Percentiles rank a stretch among this genome's conserved stretches.
Evolutionary conservation across 2,329 filamentous ascomycete genomes (phyloP).

Genomic region (Ceratocystis eucalypticola): DNA sequence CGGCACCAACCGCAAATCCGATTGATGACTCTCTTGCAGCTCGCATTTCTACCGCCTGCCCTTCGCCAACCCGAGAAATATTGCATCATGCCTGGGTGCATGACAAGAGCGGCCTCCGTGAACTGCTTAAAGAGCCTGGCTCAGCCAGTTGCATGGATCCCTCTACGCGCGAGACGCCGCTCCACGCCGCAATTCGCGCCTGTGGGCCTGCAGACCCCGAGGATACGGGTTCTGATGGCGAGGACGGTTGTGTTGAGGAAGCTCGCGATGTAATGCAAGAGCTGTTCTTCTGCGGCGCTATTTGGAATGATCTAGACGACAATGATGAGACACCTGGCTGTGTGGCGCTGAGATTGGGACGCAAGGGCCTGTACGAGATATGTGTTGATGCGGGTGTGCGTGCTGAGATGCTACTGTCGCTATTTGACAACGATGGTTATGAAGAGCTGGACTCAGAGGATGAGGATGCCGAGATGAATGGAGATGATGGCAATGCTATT

Average conservation of each 20-base stretch:
- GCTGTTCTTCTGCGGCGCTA: conserved; percentile 75
- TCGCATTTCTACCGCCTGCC: conserved; percentile 41
- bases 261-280: conserved; percentile 57
- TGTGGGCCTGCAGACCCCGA: conserved; percentile 36
- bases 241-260: conserved; percentile 38
- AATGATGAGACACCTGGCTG: conserved; percentile 87
- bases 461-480: conserved; percentile 31
- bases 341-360: conserved; percentile 57
- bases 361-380: conserved; percentile 59
- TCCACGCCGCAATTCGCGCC: conserved; percentile 80
- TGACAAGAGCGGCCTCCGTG: conserved; percentile 52
- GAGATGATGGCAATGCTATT: conserved; percentile 27
- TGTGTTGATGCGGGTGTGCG: conserved; percentile 84
- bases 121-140: conserved; percentile 50
- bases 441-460: conserved; percentile 51
- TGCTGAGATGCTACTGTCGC: conserved; percentile 71
- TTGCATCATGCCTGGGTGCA: conserved; percentile 44
- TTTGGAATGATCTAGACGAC: conserved; percentile 90
- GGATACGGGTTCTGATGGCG: conserved; percentile 25
- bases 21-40: conserved; percentile 38
- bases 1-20: neutral
- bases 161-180: conserved; percentile 70
- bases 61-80: conserved; percentile 37
- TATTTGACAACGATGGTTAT: conserved; percentile 58
- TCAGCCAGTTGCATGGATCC: conserved; percentile 67